Conservation (phyloP, 1,284 basidiomycete genomes). For the Volvariella surrecta region DNA sequence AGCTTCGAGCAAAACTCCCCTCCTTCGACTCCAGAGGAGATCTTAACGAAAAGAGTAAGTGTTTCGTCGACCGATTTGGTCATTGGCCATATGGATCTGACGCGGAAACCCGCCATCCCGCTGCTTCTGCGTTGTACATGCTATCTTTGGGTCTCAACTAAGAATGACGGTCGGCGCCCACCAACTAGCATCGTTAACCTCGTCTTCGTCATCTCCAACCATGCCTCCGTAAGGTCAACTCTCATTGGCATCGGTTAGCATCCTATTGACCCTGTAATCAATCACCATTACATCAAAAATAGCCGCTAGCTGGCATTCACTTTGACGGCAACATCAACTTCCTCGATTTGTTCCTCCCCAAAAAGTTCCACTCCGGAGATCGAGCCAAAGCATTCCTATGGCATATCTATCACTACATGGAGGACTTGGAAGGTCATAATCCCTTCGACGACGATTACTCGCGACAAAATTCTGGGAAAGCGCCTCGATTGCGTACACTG, state of each 20-base stretch:
- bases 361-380: constrained; percentile 53
- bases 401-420: constrained; percentile 72
- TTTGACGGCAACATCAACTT: constrained; percentile 72
- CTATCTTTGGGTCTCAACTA: not conserved
- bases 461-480: constrained; percentile 37
- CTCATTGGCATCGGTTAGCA: too few species aligned
- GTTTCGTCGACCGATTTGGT: constrained; percentile 1
- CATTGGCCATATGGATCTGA: constrained; percentile 2
- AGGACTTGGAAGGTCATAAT: constrained; percentile 46
- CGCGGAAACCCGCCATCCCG: constrained; percentile 2
- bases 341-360: constrained; percentile 74
- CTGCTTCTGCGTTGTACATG: not conserved
- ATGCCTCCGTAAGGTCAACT: constrained; percentile 44
- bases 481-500: constrained; percentile 45
- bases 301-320: constrained; percentile 65
- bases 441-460: constrained; percentile 60
- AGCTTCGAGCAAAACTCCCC: constrained; percentile 62
- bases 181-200: constrained; percentile 77
- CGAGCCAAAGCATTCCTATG: constrained; percentile 74
- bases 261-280: too few species aligned
- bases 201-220: constrained; percentile 67
- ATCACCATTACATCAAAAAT: not conserved
- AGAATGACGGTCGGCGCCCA: constrained; percentile 54
- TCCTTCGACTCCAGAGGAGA: constrained; percentile 64
- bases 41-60: constrained; percentile 54